phyloP scores from a whole-genome alignment of 2,329 filamentous ascomycete genomes.

The Aureobasidium sp. region DNA sequence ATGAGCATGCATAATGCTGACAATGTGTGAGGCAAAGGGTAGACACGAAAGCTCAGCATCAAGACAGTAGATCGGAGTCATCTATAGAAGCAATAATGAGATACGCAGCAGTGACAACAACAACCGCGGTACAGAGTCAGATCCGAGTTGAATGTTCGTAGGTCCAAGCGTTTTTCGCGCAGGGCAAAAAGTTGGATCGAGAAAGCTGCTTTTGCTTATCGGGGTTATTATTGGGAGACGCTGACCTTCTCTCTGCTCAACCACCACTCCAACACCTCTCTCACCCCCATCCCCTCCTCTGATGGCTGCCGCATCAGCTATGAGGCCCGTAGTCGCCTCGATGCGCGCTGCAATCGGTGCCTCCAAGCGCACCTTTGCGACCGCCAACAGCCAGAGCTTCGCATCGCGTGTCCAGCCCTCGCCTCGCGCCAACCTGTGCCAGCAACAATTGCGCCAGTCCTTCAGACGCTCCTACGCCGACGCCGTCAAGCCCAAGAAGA shows the following conservation, averaged over 20 bases:
- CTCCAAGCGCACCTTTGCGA: slow-evolving; percentile 20
- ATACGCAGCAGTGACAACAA: neutral
- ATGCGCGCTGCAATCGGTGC: slow-evolving; percentile 20
- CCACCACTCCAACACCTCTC: neutral
- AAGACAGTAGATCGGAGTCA: neutral
- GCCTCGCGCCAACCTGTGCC: slow-evolving; percentile 12
- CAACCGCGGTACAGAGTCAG: neutral
- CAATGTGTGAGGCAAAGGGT: neutral
- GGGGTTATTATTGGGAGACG: neutral
- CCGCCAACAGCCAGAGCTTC: slow-evolving; percentile 17
- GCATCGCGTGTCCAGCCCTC: slow-evolving; percentile 15
- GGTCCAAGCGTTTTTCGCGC: neutral
- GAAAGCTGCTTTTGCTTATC: neutral
- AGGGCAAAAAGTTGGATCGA: too few relatives aligned
- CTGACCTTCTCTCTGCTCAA: slow-evolving; percentile 6
- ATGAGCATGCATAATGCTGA: neutral
- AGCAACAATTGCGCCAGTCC: slow-evolving; percentile 17
- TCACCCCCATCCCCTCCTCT: neutral
- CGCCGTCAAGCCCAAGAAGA: slow-evolving; percentile 36
- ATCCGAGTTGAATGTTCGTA: neutral
- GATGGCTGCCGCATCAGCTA: slow-evolving; percentile 14
- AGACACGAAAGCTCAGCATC: neutral
- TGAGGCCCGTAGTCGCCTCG: slow-evolving; percentile 17
- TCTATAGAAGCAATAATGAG: neutral
- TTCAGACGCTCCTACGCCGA: slow-evolving; percentile 28